phyloP scores from a whole-genome alignment of 805 yeast species.

The Candida verbasci region DNA sequence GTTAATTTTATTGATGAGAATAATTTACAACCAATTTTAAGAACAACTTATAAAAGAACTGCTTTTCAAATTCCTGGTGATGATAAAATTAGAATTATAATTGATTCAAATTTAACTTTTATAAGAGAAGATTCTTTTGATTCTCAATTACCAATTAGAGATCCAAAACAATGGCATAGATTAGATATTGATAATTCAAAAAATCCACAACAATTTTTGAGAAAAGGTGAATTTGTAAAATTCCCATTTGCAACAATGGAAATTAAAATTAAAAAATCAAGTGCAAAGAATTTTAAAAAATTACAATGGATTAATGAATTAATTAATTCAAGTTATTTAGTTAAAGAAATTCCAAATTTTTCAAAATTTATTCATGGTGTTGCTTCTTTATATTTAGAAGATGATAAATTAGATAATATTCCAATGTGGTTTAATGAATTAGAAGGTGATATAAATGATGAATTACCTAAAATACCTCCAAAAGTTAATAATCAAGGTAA shows the following conservation, averaged over 20 bases:
- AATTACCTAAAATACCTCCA: slow-evolving; percentile 68
- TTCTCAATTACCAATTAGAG: slow-evolving; percentile 79
- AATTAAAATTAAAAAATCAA: slow-evolving; percentile 51
- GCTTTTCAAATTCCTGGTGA: slow-evolving; percentile 99
- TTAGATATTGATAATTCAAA: slow-evolving; percentile 76
- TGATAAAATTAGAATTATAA: slow-evolving; percentile 82
- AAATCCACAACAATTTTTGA: slow-evolving; percentile 65
- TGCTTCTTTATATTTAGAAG: slow-evolving; percentile 81
- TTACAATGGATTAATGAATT: slow-evolving; percentile 82
- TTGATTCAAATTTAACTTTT: slow-evolving; percentile 83
- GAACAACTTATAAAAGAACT: slow-evolving; percentile 84
- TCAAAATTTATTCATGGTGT: slow-evolving; percentile 93
- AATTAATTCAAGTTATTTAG: slow-evolving; percentile 67
- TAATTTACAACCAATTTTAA: slow-evolving; percentile 76
- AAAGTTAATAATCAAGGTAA: slow-evolving; percentile 16
- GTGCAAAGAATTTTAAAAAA: slow-evolving; percentile 37
- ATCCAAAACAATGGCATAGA: slow-evolving; percentile 88
- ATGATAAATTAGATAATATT: slow-evolving; percentile 80
- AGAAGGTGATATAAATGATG: slow-evolving; percentile 64
- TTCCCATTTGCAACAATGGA: slow-evolving; percentile 90
- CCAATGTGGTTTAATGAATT: slow-evolving; percentile 96
- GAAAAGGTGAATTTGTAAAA: slow-evolving; percentile 80
- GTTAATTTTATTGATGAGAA: slow-evolving; percentile 60
- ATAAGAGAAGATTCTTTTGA: slow-evolving; percentile 91
- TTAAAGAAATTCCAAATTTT: slow-evolving; percentile 90